Percentiles rank a stretch among this genome's conserved stretches.
Evolutionary conservation across 176 grass and related monocot genomes (phyloP).

Genomic region (Raddia guianensis): DNA sequence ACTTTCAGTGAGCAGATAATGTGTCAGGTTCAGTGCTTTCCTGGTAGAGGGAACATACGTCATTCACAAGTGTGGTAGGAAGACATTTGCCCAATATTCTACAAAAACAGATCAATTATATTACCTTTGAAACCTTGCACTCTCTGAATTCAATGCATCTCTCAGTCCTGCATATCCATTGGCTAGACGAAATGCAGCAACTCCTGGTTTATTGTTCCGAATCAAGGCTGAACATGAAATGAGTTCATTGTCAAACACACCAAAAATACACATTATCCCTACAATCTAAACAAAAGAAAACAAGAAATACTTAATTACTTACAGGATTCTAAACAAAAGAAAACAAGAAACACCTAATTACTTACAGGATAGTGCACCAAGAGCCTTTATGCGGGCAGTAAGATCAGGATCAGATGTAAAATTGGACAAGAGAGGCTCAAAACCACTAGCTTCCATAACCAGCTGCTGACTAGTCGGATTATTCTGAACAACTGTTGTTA

Average conservation of each 20-base stretch:
- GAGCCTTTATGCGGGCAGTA: slow-evolving; percentile 85
- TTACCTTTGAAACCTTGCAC: slow-evolving; percentile 82
- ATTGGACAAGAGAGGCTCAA: slow-evolving; percentile 85
- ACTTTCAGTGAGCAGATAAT: slow-evolving; percentile 75
- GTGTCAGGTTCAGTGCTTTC: slow-evolving; percentile 78
- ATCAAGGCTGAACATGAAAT: slow-evolving; percentile 73
- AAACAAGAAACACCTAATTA: slow-evolving; percentile 40
- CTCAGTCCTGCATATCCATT: slow-evolving; percentile 79
- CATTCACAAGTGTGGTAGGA: slow-evolving; percentile 20
- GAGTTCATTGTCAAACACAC: slow-evolving; percentile 29
- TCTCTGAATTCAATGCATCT: slow-evolving; percentile 76
- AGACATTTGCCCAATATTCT: slow-evolving; percentile 1
- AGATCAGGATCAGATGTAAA: slow-evolving; percentile 83
- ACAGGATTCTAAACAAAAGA: slow-evolving; percentile 54
- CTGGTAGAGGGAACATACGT: slow-evolving; percentile 42
- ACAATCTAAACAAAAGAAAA: slow-evolving; percentile 11
- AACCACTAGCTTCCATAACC: slow-evolving; percentile 93
- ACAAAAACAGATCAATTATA: background rate
- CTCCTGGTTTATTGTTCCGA: slow-evolving; percentile 48
- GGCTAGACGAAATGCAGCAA: slow-evolving; percentile 73
- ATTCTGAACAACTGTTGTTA: slow-evolving; percentile 93
- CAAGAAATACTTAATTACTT: slow-evolving; percentile 51
- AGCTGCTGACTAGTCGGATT: slow-evolving; percentile 89
- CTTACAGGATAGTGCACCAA: slow-evolving; percentile 91
- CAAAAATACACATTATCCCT: background rate